phyloP scores from a whole-genome alignment of 768 basidiomycete genomes.

The Trametes cingulata region DNA sequence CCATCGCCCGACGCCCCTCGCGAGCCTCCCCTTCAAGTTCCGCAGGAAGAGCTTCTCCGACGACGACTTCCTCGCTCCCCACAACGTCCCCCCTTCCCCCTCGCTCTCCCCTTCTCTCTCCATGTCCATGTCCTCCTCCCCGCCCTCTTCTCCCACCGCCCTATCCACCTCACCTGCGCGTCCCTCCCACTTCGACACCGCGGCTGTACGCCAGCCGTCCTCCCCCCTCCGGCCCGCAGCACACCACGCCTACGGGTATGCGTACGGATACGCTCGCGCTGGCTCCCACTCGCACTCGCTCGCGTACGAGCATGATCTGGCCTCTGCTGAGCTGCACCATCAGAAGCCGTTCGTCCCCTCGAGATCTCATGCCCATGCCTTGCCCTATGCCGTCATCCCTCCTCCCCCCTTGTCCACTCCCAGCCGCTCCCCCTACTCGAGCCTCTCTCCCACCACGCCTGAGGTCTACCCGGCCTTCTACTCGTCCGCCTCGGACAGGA shows the following conservation, averaged over 20 bases:
- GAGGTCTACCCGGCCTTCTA: not conserved
- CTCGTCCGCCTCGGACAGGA: constrained; percentile 3
- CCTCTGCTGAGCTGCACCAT: not conserved
- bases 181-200: not conserved
- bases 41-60: constrained; percentile 21
- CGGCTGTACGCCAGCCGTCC: constrained; percentile 1
- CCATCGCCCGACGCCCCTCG: constrained; percentile 6
- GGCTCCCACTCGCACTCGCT: not conserved
- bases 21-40: constrained; percentile 22
- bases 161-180: constrained; percentile 8
- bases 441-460: not conserved
- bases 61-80: constrained; percentile 8
- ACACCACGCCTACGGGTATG: constrained; percentile 10
- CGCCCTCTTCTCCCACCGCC: not conserved
- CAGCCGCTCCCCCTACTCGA: not conserved
- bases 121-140: constrained; percentile 13
- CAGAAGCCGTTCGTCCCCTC: not conserved
- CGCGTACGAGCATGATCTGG: not conserved
- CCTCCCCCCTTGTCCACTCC: not conserved
- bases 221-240: constrained; percentile 4
- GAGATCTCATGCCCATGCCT: constrained; percentile 7
- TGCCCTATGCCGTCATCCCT: constrained; percentile 8
- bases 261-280: constrained; percentile 4
- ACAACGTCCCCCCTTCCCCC: constrained; percentile 7
- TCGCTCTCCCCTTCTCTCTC: constrained; percentile 15